Evolutionary conservation across 2,329 filamentous ascomycete species (phyloP), one percentile per base, ranked within the genome.

Genomic region (Paracamarosporium sp.): DNA sequence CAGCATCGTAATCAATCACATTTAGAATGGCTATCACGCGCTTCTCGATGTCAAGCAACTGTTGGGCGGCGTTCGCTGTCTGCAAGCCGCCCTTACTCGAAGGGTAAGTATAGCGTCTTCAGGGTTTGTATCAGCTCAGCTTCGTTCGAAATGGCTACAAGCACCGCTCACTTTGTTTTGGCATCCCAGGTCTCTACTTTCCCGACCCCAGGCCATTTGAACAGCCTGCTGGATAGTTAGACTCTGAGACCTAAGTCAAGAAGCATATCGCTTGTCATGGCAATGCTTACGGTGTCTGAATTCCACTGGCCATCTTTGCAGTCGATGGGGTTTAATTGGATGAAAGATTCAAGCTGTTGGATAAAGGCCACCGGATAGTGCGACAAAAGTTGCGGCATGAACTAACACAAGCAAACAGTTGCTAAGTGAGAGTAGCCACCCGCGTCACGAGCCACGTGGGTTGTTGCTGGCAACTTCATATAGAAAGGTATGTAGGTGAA

Each of bases 101-200:
- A 15, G 53, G 53, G 30, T 56, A 56, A 12, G 51, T 17, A 38
- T 55, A 44, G 27, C 44, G 52, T 20, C 52, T 55, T n/a, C 17
- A 33, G 20, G 27, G 17, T 4, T 15, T 8, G 24, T 24, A 31
- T 47, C 17, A 41, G 25, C 17, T 38, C 6, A 12, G 2, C n/a
- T 22, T 12, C 15, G 17, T 15, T 8, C 12, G 9, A 8, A 2
- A 22, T 4, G 4, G n/a, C 24, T 20, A 11, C 20, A 31, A 7
- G n/a, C 4, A 11, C 24, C 11, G 20, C 36, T 52, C 12, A 43
- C 40, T 44, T 31, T 4, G 2, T 43, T 9, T 33, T 22, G 9
- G 27, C 11, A 17, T 52, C 24, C 36, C 36, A 41, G 3, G 45
- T 48, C 11, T 35, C 30, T 8, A 12, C 20, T 8, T 47, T 35